Percentiles rank a stretch among this genome's conserved stretches.
Conservation (phyloP, 164 flowering plant genomes). For the Buxus sempervirens region DNA sequence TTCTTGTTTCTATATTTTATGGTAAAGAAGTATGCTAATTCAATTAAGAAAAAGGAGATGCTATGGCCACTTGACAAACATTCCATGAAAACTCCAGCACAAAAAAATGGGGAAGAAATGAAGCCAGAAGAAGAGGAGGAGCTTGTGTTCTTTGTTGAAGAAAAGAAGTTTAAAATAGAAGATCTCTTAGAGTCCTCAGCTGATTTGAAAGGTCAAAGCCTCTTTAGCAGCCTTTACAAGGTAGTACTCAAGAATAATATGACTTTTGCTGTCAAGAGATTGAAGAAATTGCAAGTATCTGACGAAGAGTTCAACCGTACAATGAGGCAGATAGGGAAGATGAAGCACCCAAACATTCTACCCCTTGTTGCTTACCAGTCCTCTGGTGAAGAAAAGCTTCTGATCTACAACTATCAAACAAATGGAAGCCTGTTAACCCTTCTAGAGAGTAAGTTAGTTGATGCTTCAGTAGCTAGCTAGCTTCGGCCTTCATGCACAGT, state of each 20-base stretch:
- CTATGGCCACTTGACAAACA: constrained; percentile 20
- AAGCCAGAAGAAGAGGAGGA: constrained; percentile 23
- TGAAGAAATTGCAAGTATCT: constrained; percentile 46
- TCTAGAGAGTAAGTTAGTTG: constrained; percentile 41
- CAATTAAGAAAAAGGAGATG: constrained; percentile 19
- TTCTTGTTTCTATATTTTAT: constrained; percentile 13
- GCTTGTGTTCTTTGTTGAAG: constrained; percentile 48
- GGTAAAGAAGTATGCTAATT: constrained; percentile 9
- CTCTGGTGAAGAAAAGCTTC: constrained; percentile 41
- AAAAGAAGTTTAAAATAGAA: constrained; percentile 36
- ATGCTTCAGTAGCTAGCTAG: neutral
- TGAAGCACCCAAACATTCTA: constrained; percentile 56
- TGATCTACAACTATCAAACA: constrained; percentile 51
- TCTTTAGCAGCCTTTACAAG: constrained; percentile 58
- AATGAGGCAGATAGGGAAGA: constrained; percentile 43
- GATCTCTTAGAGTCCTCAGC: constrained; percentile 53
- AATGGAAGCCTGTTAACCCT: constrained; percentile 48
- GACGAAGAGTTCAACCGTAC: constrained; percentile 36
- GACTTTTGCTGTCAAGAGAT: constrained; percentile 51
- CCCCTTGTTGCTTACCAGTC: constrained; percentile 45
- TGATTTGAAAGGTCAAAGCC: constrained; percentile 37
- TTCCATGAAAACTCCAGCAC: constrained; percentile 10
- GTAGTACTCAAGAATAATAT: constrained; percentile 36
- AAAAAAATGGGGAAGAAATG: constrained; percentile 14
- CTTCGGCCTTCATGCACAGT: too few relatives aligned